Evolutionary conservation across 345 rosid species (phyloP).

Genomic region (Microcos paniculata): DNA sequence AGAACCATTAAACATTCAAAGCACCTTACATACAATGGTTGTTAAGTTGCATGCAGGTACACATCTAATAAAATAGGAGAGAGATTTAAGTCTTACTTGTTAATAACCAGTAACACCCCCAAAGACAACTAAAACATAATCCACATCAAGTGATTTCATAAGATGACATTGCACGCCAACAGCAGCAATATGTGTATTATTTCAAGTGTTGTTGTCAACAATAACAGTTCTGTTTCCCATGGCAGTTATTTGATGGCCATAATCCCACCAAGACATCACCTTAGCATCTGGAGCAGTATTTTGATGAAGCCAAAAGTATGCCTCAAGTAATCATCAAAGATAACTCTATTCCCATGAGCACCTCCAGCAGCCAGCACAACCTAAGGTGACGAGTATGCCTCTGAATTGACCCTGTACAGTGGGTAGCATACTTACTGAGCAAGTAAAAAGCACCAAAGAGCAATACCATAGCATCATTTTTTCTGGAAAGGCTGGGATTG

Average conservation of each 20-base stretch:
- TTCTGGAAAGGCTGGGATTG: slow-evolving; percentile 95
- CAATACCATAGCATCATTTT: slow-evolving; percentile 79
- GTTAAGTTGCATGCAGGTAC: not conserved
- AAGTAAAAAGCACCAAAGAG: slow-evolving; percentile 86
- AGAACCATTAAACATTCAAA: not conserved
- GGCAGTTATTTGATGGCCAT: slow-evolving; percentile 98
- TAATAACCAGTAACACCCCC: slow-evolving; percentile 99
- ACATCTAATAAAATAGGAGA: not conserved
- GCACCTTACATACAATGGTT: not conserved
- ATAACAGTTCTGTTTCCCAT: slow-evolving; percentile 99
- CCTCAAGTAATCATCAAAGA: slow-evolving; percentile 98
- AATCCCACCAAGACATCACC: slow-evolving; percentile 99
- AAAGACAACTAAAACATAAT: slow-evolving; percentile 92
- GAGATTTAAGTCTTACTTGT: slow-evolving; percentile 60
- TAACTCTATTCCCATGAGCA: slow-evolving; percentile 90
- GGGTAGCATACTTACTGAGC: slow-evolving; percentile 86
- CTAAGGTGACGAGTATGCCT: slow-evolving; percentile 99
- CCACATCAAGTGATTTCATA: slow-evolving; percentile 95
- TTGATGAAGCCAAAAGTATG: slow-evolving; percentile 97
- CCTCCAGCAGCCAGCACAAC: slow-evolving; percentile 99
- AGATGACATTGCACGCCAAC: slow-evolving; percentile 99
- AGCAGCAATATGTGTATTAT: slow-evolving; percentile 99
- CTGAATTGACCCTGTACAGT: slow-evolving; percentile 99
- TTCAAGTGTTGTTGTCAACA: slow-evolving; percentile 99
- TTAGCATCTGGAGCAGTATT: slow-evolving; percentile 96